Evolutionary conservation across 768 basidiomycete genomes (phyloP).

Genomic region (Tylopilus sp.): DNA sequence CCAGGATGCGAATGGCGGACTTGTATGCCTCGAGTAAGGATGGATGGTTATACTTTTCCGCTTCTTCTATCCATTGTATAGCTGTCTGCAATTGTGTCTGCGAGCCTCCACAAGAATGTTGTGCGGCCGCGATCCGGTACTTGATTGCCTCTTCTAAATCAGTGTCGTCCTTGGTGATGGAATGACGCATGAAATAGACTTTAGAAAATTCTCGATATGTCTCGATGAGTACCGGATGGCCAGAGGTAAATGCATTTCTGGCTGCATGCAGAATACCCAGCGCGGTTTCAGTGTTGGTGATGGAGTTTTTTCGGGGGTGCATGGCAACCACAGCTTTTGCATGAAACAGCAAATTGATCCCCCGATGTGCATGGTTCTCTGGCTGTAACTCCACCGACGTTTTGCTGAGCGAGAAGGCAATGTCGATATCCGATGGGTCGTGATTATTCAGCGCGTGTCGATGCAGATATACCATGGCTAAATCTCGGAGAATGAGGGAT

Average conservation of each 20-base stretch:
- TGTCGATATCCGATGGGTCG: constrained; percentile 18
- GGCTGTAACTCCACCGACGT: constrained; percentile 10
- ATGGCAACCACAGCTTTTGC: constrained; percentile 16
- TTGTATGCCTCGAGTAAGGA: constrained; percentile 17
- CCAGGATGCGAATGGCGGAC: constrained; percentile 15
- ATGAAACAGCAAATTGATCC: constrained; percentile 16
- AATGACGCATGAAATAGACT: constrained; percentile 6
- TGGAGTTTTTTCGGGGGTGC: constrained; percentile 1
- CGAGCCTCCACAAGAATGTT: constrained; percentile 18
- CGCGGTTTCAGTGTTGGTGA: constrained; percentile 17
- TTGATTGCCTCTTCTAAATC: constrained; percentile 25
- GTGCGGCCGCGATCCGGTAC: constrained; percentile 16
- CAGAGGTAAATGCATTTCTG: constrained; percentile 1
- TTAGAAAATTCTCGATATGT: constrained; percentile 12
- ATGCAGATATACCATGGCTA: constrained; percentile 6
- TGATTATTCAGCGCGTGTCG: constrained; percentile 1
- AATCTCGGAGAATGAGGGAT: constrained; percentile 6
- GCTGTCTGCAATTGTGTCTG: constrained; percentile 13
- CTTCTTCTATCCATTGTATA: constrained; percentile 22
- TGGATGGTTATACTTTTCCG: constrained; percentile 17
- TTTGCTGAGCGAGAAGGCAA: constrained; percentile 17
- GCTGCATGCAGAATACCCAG: constrained; percentile 16
- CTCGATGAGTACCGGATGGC: constrained; percentile 10
- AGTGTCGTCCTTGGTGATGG: constrained; percentile 3
- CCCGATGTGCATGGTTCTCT: constrained; percentile 13